Evolutionary conservation across 306 rosid genomes (phyloP), one percentile per base, ranked within the genome.

Genomic region (Sicyos edulis): DNA sequence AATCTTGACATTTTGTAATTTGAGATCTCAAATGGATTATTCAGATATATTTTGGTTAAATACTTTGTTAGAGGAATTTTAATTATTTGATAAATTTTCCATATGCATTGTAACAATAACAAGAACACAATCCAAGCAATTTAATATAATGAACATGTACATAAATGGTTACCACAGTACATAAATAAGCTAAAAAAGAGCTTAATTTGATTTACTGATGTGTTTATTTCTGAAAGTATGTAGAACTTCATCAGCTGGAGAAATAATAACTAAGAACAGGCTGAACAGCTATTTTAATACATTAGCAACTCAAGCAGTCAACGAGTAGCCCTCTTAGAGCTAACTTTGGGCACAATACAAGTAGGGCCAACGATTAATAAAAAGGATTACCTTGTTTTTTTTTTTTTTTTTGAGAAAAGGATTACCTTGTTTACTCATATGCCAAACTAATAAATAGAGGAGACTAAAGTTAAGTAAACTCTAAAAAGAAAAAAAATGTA

Each of bases 291-390:
- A 63, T 37, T 34, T 44, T 4, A 40, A 63, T 63, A 51, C 45
- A 63, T 62, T 63, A 37, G 51, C 51, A 37, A 37, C n/a, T n/a
- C 0, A 16, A 32, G 49, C 5, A 37, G 24, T 34, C 69, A 63
- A 61, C 45, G 16, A 29, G 68, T 34, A 34, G 34, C 50, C 49
- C 29, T 16, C 49, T 61, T 61, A 61, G 68, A 61, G 47, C 49
- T 32, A 29, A 32, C 68, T 45, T 32, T 34, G 21, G 45, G 13
- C 6, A 61, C 32, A 61, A 16, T 15, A 61, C 47, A 32, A 8
- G 44, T 26, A 59, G 20, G 5, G 65, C 44, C 8, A 15, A 13
- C 20, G 40, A 57, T 57, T 22, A 6, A 57, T 1, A 29, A 52
- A 59, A 14, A 59, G 0, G 65, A 59, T 26, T 26, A 26, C 29